Conservation (phyloP, 768 basidiomycete genomes). For the Kwoniella sp. region DNA sequence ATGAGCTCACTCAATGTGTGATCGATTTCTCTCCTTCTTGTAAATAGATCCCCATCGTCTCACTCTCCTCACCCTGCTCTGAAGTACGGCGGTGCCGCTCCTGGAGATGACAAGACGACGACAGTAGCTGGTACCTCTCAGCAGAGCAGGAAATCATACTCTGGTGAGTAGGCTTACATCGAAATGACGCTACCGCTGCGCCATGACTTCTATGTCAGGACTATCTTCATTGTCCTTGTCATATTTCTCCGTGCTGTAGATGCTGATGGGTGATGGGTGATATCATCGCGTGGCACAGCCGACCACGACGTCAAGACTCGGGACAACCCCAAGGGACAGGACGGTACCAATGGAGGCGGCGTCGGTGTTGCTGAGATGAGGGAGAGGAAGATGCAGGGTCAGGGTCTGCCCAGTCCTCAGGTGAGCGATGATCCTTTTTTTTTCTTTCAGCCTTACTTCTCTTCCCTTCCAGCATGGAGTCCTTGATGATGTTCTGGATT, state of each 20-base stretch:
- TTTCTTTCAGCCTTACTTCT: no score
- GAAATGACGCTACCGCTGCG: no score
- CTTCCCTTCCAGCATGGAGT: no score
- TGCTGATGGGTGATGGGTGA: no score
- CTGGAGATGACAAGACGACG: slow-evolving; percentile 18
- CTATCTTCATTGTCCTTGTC: no score
- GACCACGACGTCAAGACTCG: slow-evolving; percentile 44
- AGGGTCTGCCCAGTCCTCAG: slow-evolving; percentile 51
- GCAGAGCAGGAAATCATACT: slow-evolving; percentile 28
- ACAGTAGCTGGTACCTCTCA: slow-evolving; percentile 50
- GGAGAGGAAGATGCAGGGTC: slow-evolving; percentile 52
- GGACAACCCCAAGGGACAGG: slow-evolving; percentile 42
- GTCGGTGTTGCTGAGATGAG: slow-evolving; percentile 54
- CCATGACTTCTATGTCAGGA: no score
- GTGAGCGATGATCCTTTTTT: slow-evolving; percentile 22
- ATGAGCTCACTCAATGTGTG: no score
- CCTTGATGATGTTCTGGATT: no score
- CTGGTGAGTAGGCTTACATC: slow-evolving; percentile 45
- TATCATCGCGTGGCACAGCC: slow-evolving; percentile 30
- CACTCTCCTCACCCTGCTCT: slow-evolving; percentile 39
- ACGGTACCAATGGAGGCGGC: slow-evolving; percentile 50
- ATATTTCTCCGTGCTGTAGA: no score
- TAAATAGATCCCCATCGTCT: slow-evolving; percentile 5
- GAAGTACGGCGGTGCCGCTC: slow-evolving; percentile 45
- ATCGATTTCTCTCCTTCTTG: not conserved